A percentile compares a stretch with the other conserved stretches of the same genome.
Conservation (phyloP, 768 basidiomycete species). For the Chlorophyllum brunneum region DNA sequence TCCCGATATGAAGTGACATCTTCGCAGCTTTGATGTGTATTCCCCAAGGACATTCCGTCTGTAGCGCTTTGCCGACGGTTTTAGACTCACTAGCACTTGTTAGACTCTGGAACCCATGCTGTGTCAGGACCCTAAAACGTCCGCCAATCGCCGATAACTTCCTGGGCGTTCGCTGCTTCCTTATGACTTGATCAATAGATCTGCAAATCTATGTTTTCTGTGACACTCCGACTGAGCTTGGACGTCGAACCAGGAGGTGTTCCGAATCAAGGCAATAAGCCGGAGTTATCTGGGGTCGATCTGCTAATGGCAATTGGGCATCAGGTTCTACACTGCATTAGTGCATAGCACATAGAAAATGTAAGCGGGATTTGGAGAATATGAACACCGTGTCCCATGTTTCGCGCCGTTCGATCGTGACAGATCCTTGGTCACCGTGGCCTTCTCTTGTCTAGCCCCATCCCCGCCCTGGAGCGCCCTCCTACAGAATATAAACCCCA, state of each 20-base stretch:
- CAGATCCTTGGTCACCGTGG: conserved; percentile 17
- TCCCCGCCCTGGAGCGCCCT: neutral
- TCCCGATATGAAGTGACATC: too few species aligned
- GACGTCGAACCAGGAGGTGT: neutral
- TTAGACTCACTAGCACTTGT: neutral
- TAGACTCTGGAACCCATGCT: neutral
- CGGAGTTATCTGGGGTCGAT: neutral
- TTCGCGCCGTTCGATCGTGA: conserved; percentile 23
- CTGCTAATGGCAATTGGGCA: neutral
- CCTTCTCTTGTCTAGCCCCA: neutral
- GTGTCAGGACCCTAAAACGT: neutral
- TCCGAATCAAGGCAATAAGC: neutral
- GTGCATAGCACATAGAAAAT: neutral
- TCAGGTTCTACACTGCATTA: neutral
- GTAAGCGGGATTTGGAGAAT: neutral
- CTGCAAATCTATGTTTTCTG: neutral
- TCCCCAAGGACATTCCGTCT: too few species aligned
- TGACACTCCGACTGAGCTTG: neutral
- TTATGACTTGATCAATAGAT: neutral
- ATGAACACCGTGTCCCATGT: conserved; percentile 12
- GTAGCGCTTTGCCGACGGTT: neutral
- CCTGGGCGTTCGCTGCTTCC: neutral
- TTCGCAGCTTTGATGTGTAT: too few species aligned
- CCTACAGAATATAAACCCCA: conserved; percentile 5
- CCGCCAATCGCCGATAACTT: neutral